Evolutionary conservation across 208 protist genomes (phyloP), one percentile per base, ranked within the genome.

Genomic region (Giardia duodenalis): DNA sequence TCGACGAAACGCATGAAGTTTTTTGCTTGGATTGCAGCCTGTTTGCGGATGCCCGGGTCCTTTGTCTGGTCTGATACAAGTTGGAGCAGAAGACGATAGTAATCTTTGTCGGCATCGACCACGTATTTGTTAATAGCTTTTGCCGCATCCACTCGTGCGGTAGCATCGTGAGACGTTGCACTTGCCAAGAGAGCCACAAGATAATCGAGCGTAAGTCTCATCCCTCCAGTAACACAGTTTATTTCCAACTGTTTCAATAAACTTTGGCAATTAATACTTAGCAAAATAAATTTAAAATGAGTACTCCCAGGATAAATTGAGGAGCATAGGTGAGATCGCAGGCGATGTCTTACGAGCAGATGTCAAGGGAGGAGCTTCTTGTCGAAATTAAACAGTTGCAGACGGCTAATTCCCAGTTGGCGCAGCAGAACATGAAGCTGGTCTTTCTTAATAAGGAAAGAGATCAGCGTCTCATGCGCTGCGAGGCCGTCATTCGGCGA

Each of bases 391-490:
- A 10, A 39, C 19, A 92, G 2, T 67, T 92, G 43, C 10, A 92
- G 43, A 67, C 2, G 30, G 39, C 89, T 19, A 92, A 92, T 3
- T 3, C 46, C 1, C 46, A 43, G 4, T 39, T 92, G 1, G 57
- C 57, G 1, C 90, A 92, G 47, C 90, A 92, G 47, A 92, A 92
- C 44, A 1, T 86, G 2, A 1, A 43, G 2, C 47, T 92, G 2
- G 47, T 92, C 1, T 3, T 92, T 1, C 44, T 92, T 19, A 43
- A 19, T 3, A 92, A 92, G 44, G 90, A 92, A 39, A 67, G 67
- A 39, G 90, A 92, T 39, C 1, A 30, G 1, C 2, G 44, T 1
- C 44, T 92, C 30, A 46, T 46, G 4, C 2, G 45, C 44, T 86
- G 1, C 2, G 90, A 92, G 44, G n/a, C 67, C 4, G 47, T 43